Conservation (phyloP, 768 basidiomycete species). For the Boletales sp. region DNA sequence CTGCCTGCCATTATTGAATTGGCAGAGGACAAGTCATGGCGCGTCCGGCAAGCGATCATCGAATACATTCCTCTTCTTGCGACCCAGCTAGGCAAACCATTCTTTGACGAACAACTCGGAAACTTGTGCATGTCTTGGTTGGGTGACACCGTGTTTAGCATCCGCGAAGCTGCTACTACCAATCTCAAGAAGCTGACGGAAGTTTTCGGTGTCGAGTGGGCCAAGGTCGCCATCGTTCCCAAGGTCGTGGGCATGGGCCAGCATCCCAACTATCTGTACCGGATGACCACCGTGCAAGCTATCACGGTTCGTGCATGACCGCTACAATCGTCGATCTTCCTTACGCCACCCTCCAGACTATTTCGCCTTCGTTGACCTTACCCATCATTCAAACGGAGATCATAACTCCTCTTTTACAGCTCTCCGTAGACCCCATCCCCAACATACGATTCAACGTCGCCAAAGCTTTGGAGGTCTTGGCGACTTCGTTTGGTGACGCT, state of each 20-base stretch:
- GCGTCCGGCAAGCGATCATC: constrained; percentile 98
- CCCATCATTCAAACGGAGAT: constrained; percentile 83
- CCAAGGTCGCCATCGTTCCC: constrained; percentile 87
- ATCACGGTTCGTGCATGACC: constrained; percentile 68
- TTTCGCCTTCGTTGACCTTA: constrained; percentile 82
- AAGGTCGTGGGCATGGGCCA: constrained; percentile 97
- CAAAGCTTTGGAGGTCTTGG: constrained; percentile 89
- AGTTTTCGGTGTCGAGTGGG: constrained; percentile 99
- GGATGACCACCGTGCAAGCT: constrained; percentile 99
- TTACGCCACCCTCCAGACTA: constrained; percentile 59
- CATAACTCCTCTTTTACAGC: constrained; percentile 75
- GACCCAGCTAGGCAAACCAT: constrained; percentile 92
- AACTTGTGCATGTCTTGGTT: constrained; percentile 99
- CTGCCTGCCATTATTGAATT: constrained; percentile 97
- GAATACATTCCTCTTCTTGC: constrained; percentile 99
- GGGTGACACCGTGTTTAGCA: constrained; percentile 97
- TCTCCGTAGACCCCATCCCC: constrained; percentile 89
- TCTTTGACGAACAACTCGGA: constrained; percentile 97
- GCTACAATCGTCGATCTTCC: background rate
- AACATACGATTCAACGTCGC: constrained; percentile 99
- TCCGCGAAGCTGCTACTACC: constrained; percentile 95
- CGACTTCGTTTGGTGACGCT: constrained; percentile 57
- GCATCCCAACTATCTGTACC: constrained; percentile 93
- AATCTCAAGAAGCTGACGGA: constrained; percentile 97
- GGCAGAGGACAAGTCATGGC: constrained; percentile 99